These are phyloP conservation scores for Calonectria pteridis DNA, from an alignment of 2,329 filamentous ascomycete species.

Conservation along the genomic window DNA sequence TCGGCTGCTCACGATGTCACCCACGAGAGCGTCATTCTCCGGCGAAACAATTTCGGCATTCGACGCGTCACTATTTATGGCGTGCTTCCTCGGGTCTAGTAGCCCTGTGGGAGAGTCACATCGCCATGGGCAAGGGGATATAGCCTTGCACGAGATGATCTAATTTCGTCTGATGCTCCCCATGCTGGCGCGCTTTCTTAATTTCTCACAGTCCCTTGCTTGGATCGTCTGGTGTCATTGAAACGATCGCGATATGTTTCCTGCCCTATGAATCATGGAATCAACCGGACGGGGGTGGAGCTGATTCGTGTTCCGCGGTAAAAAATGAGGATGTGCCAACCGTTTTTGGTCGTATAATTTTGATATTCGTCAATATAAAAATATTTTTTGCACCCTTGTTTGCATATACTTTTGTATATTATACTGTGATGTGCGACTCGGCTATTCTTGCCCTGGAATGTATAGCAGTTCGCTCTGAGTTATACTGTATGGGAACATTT, in stretches of 20 bases:
- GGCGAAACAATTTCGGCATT: neutral
- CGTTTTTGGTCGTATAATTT: neutral
- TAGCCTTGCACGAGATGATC: neutral
- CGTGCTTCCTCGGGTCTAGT: neutral
- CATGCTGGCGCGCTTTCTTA: neutral
- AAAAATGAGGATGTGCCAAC: neutral
- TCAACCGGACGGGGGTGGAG: neutral
- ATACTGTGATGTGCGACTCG: neutral
- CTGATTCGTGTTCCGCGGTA: constrained; percentile 13
- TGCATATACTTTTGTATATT: neutral
- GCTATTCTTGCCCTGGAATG: neutral
- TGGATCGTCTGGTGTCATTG: neutral
- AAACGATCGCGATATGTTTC: neutral
- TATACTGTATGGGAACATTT: neutral
- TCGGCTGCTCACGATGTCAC: neutral
- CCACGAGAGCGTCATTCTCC: neutral
- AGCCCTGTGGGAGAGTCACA: neutral
- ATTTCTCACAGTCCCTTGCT: neutral
- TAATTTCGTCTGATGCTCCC: neutral
- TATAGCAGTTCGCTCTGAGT: neutral
- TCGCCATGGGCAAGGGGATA: neutral
- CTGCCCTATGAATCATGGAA: neutral
- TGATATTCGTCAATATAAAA: neutral
- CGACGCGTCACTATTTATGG: neutral
- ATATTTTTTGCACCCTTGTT: neutral